Base-by-base conservation (phyloP, 495 filamentous ascomycete species). In the Trichoderma reesei region DNA sequence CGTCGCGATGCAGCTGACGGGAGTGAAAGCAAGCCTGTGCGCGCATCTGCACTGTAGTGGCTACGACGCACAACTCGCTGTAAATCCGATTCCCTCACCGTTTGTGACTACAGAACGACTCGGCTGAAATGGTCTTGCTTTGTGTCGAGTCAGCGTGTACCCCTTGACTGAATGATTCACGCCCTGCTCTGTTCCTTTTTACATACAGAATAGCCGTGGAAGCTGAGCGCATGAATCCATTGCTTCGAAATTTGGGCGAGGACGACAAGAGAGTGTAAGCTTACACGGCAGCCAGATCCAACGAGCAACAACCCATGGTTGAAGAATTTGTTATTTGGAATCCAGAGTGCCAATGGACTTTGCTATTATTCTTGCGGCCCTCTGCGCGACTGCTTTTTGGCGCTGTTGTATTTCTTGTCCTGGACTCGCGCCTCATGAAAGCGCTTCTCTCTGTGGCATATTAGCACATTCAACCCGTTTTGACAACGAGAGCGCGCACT, bases 321-420 rank as follows among this genome's bases (percentile, higher is more conserved):
- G 3, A 44, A 16, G 13, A 44, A 16, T 10, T 18, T 59, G 26
- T 18, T 8, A n/a, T n/a, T n/a, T n/a, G n/a, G n/a, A n/a, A n/a
- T n/a, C n/a, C n/a, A n/a, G n/a, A n/a, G n/a, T n/a, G n/a, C n/a
- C 48, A 54, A 54, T 18, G 6, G 4, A 4, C 48, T 31, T 14
- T 5, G 18, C 31, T 20, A 2, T 74, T 72, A 41, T 62, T 69
- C 37, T 68, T 66, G n/a, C 66, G 48, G 67, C 14, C 83, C 78
- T 73, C 81, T 83, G 31, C 92, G 83, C 64, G 77, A 81, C 33
- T 80, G 81, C 74, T 98, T 98, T 78, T 97, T 98, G 60, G 78
- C 83, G 68, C 88, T 86, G 61, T 88, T 88, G 36, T 79, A 67
- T 75, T 95, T 96, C 76, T 97, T 98, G 16, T 70, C 73, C 70